phyloP scores from a whole-genome alignment of 2,329 filamentous ascomycete species.

The Stemphylium lycopersici region DNA sequence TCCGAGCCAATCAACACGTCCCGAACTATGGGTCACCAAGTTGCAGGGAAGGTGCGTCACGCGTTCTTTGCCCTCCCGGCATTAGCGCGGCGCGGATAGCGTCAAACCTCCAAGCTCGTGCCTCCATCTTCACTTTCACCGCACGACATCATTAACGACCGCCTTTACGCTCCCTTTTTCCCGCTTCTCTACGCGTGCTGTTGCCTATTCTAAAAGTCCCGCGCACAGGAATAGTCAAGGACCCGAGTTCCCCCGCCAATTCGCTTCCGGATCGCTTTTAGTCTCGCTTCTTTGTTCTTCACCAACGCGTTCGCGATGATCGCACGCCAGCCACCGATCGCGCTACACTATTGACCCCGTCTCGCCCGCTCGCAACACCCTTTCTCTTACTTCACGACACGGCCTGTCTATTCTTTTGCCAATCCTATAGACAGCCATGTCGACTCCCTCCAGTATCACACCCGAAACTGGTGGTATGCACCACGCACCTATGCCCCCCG shows the following conservation, averaged over 20 bases:
- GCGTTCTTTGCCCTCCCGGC: slow-evolving; percentile 21
- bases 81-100: slow-evolving; percentile 24
- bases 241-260: slow-evolving; percentile 6
- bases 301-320: slow-evolving; percentile 46
- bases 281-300: slow-evolving; percentile 25
- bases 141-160: slow-evolving; percentile 20
- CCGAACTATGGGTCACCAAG: slow-evolving; percentile 1
- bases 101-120: slow-evolving; percentile 29
- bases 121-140: slow-evolving; percentile 20
- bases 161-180: slow-evolving; percentile 20
- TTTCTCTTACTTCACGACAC: slow-evolving; percentile 23
- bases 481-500: slow-evolving; percentile 23
- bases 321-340: slow-evolving; percentile 45
- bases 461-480: slow-evolving; percentile 32
- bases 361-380: slow-evolving; percentile 28
- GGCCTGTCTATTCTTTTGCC: slow-evolving; percentile 20
- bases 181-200: slow-evolving; percentile 19
- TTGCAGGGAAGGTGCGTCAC: slow-evolving; percentile 26
- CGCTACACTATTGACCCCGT: slow-evolving; percentile 36
- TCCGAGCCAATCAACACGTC: slow-evolving; percentile 35
- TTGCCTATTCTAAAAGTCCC: slow-evolving; percentile 19
- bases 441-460: slow-evolving; percentile 35
- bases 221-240: slow-evolving; percentile 6
- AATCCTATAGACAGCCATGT: slow-evolving; percentile 39
- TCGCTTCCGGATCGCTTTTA: slow-evolving; percentile 12